Conservation (phyloP, 2,329 filamentous ascomycete genomes). For the Beauveria sp. region DNA sequence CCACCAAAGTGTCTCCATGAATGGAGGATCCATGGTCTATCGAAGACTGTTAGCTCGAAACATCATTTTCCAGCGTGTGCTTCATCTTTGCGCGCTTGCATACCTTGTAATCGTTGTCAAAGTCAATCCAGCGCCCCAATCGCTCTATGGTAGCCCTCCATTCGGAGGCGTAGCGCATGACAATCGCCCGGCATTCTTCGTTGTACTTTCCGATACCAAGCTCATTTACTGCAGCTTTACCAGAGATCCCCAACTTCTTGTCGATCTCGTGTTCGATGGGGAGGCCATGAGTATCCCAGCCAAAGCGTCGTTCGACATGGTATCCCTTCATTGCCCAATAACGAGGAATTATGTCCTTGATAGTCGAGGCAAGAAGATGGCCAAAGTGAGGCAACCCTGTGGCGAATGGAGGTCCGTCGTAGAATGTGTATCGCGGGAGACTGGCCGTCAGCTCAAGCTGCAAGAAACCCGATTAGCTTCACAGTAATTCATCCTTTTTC, state of each 20-base stretch:
- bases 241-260: slow-evolving; percentile 86
- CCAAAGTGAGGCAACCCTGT: slow-evolving; percentile 61
- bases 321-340: slow-evolving; percentile 98
- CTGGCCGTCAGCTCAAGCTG: slow-evolving; percentile 73
- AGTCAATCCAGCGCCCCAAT: slow-evolving; percentile 92
- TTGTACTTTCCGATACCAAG: slow-evolving; percentile 88
- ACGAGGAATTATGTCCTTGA: slow-evolving; percentile 93
- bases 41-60: background rate
- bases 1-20: slow-evolving; percentile 98
- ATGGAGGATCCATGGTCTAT: slow-evolving; percentile 84
- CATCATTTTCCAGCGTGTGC: background rate
- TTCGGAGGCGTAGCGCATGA: slow-evolving; percentile 82
- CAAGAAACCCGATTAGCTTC: slow-evolving; percentile 1
- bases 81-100: slow-evolving; percentile 11
- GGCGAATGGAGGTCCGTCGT: slow-evolving; percentile 77
- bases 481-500: background rate
- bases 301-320: slow-evolving; percentile 86
- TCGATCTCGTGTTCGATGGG: slow-evolving; percentile 97
- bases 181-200: slow-evolving; percentile 81
- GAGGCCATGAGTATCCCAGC: slow-evolving; percentile 90
- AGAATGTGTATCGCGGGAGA: slow-evolving; percentile 84
- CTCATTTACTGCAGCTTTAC: slow-evolving; percentile 78
- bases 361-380: slow-evolving; percentile 82
- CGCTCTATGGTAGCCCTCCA: slow-evolving; percentile 86
- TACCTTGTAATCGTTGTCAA: slow-evolving; percentile 94